Evolutionary conservation across 192 early-diverging fungal genomes (phyloP).

Genomic region (Spizellomyces sp.): DNA sequence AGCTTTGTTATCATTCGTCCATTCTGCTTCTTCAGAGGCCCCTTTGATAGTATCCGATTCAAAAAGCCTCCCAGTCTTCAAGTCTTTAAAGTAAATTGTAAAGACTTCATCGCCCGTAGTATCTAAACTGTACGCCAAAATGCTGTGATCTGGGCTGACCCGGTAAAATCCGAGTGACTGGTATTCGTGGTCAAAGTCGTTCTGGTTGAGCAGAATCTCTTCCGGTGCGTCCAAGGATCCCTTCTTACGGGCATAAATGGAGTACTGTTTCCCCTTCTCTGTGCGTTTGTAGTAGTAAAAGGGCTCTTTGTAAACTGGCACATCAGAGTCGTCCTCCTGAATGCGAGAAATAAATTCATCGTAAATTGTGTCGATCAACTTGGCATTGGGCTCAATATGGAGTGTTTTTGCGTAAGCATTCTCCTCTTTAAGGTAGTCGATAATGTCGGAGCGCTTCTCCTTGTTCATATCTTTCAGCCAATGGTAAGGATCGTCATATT

Average conservation of each 20-base stretch:
- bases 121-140: constrained; percentile 49
- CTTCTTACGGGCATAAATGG: constrained; percentile 44
- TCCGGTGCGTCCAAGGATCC: constrained; percentile 26
- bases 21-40: constrained; percentile 22
- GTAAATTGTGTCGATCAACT: constrained; percentile 47
- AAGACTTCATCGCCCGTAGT: constrained; percentile 48
- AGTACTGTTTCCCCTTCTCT: constrained; percentile 52
- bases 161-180: constrained; percentile 26
- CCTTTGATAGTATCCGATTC: constrained; percentile 26
- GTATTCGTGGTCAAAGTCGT: constrained; percentile 34
- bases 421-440: constrained; percentile 47
- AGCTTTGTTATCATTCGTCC: constrained; percentile 36
- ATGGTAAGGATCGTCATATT: constrained; percentile 44
- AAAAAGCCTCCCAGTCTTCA: constrained; percentile 36
- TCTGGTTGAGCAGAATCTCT: constrained; percentile 40
- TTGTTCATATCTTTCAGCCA: constrained; percentile 52
- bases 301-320: constrained; percentile 35
- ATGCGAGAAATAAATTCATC: constrained; percentile 46
- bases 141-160: constrained; percentile 38
- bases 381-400: constrained; percentile 34
- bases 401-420: constrained; percentile 42
- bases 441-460: constrained; percentile 39
- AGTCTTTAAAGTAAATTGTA: constrained; percentile 43
- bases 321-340: constrained; percentile 47
- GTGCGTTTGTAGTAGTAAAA: constrained; percentile 54